phyloP scores from a whole-genome alignment of 106 monocot species.

The Acanthochlamys bracteata region DNA sequence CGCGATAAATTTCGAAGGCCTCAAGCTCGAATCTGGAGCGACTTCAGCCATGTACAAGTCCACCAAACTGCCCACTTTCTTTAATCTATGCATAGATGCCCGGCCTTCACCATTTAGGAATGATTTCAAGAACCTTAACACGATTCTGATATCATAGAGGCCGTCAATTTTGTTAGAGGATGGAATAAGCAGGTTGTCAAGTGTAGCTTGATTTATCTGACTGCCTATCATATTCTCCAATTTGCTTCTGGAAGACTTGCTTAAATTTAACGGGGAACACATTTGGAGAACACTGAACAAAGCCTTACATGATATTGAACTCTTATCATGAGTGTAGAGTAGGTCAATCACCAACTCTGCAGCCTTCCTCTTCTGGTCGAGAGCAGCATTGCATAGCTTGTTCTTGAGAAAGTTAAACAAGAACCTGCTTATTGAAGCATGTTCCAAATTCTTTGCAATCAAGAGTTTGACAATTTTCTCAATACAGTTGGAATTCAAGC shows the following conservation, averaged over 20 bases:
- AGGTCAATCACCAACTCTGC: conserved; percentile 40
- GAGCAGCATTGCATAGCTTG: conserved; percentile 10
- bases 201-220: conserved; percentile 51
- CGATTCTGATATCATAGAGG: conserved; percentile 65
- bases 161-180: conserved; percentile 21
- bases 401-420: conserved; percentile 67
- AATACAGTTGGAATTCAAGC: conserved; percentile 19
- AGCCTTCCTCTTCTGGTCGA: conserved; percentile 40
- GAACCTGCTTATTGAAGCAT: conserved; percentile 45
- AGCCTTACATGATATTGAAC: conserved; percentile 54
- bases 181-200: conserved; percentile 76
- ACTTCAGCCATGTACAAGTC: conserved; percentile 91
- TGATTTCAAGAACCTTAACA: conserved; percentile 56
- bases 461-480: conserved; percentile 30
- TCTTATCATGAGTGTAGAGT: conserved; percentile 41
- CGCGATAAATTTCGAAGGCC: conserved; percentile 45
- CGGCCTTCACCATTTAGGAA: conserved; percentile 34
- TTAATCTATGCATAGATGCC: conserved; percentile 24
- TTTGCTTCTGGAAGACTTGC: conserved; percentile 21
- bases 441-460: conserved; percentile 38
- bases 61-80: conserved; percentile 49
- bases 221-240: conserved; percentile 71
- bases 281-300: conserved; percentile 63
- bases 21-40: conserved; percentile 72
- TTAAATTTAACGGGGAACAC: conserved; percentile 27